phyloP scores from a whole-genome alignment of 306 rosid species.

The Sindora glabra region DNA sequence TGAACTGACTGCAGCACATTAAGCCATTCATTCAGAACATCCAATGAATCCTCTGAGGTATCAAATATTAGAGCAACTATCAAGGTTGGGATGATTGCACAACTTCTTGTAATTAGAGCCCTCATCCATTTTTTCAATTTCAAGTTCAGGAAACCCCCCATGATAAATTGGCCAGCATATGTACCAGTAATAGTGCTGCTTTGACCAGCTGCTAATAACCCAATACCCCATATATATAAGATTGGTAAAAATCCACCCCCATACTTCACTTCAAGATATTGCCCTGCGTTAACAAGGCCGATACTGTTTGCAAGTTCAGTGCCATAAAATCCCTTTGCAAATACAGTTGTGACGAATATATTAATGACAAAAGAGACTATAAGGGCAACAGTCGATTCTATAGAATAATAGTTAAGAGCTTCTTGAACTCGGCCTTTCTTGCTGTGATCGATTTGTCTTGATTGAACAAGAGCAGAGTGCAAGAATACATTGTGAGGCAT shows the following conservation, averaged over 20 bases:
- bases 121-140: constrained; percentile 89
- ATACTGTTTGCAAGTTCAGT: constrained; percentile 54
- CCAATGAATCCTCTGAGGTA: too few relatives aligned
- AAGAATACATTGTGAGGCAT: constrained; percentile 97
- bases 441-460: constrained; percentile 58
- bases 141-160: constrained; percentile 89
- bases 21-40: too few relatives aligned
- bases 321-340: constrained; percentile 86
- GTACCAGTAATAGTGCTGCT: constrained; percentile 96
- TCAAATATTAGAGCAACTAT: too few relatives aligned
- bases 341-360: constrained; percentile 80
- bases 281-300: constrained; percentile 93
- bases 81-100: constrained; percentile 74
- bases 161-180: constrained; percentile 96
- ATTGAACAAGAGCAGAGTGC: constrained; percentile 97
- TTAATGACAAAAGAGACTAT: constrained; percentile 66
- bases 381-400: constrained; percentile 76
- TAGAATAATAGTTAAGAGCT: too few relatives aligned
- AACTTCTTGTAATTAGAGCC: constrained; percentile 78
- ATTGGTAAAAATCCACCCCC: constrained; percentile 89
- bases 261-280: constrained; percentile 71
- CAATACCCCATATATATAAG: constrained; percentile 87
- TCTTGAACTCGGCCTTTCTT: too few relatives aligned
- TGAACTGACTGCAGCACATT: too few relatives aligned
- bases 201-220: constrained; percentile 94